These are phyloP conservation scores for Backusella morwellensis DNA, from an alignment of 192 early-diverging fungal genomes.

Conservation along the genomic window DNA sequence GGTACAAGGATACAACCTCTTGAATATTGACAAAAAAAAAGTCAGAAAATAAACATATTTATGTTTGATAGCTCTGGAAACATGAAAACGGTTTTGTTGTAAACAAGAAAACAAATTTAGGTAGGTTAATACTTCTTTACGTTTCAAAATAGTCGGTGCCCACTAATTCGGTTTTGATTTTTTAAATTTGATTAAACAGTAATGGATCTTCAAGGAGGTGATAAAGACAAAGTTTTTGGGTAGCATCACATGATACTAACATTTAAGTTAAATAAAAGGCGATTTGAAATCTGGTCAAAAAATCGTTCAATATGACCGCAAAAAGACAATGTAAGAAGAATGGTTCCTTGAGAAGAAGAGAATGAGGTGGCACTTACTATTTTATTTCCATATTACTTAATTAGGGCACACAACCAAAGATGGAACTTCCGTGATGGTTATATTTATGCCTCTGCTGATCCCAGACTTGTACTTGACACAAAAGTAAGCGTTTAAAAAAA, in stretches of 20 bases:
- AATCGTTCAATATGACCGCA: slow-evolving; percentile 28
- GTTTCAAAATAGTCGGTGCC: too few relatives aligned
- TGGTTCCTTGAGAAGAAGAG: not conserved
- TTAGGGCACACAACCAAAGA: slow-evolving; percentile 32
- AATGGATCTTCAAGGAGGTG: slow-evolving; percentile 25
- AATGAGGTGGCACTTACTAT: not conserved
- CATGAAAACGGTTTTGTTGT: slow-evolving; percentile 20
- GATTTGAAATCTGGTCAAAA: slow-evolving; percentile 11
- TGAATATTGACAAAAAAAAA: not conserved
- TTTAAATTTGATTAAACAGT: slow-evolving; percentile 5
- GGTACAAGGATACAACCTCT: not conserved
- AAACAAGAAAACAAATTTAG: slow-evolving; percentile 18
- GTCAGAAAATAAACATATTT: not conserved
- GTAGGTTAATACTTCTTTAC: not conserved
- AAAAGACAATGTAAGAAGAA: slow-evolving; percentile 27
- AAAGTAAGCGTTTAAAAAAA: slow-evolving; percentile 11
- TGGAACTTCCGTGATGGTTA: slow-evolving; percentile 30
- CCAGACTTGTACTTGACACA: slow-evolving; percentile 30
- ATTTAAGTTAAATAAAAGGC: not conserved
- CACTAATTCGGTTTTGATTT: not conserved
- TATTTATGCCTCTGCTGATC: slow-evolving; percentile 24
- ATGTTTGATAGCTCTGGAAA: slow-evolving; percentile 24
- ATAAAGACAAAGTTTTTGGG: not conserved
- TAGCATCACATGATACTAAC: not conserved
- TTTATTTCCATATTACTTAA: not conserved